Evolutionary conservation across 2,329 filamentous ascomycete species (phyloP), one percentile per base, ranked within the genome.

Genomic region (Pseudovirgaria hyperparasitica): DNA sequence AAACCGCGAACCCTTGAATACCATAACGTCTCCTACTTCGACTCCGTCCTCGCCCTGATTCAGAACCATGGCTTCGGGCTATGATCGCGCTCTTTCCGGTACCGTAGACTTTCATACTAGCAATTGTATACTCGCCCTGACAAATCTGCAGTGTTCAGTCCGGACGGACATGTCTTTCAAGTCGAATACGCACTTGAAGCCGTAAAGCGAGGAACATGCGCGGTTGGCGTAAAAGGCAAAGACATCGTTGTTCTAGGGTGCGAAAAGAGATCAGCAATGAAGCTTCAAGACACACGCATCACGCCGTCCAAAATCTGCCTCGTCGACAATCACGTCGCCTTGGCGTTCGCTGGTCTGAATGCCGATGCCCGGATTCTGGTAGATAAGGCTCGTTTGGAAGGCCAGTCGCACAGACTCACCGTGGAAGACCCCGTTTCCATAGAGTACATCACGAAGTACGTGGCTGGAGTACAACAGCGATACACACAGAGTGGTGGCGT

Each of bases 401-500:
- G 90, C 25, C 90, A 98, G 63, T 93, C 85, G 43, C 90, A 98
- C 65, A 80, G 90, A 39, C 67, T 98, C 45, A 96, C 90, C 4
- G 85, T 98, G 32, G 90, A 98, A 57, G 92, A 98, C 54, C 87
- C 90, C 30, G 84, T 92, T 40, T 87, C 82, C 36, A 92, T 98
- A 58, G 90, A 98, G 63, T 98, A 98, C 69, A 94, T 98, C 53
- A 96, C 90, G 49, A 96, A 98, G 67, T 93, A 96, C 50, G 80
- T 98, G 38, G 90, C 90, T 28, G 82, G 87, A 31, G 90, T 98
- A 43, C 90, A 98, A 68, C 90, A 98, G 67, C 76, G 85, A 58
- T 98, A 98, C 69, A 98, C 90, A 25, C 90, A 98, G 67, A 92
- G 85, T 50, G 90, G 90, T 64, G 90, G 90, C 70, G 90, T 98